These are phyloP conservation scores for Lasiosphaeria hispida DNA, from an alignment of 495 filamentous ascomycete genomes.

Conservation along the genomic window DNA sequence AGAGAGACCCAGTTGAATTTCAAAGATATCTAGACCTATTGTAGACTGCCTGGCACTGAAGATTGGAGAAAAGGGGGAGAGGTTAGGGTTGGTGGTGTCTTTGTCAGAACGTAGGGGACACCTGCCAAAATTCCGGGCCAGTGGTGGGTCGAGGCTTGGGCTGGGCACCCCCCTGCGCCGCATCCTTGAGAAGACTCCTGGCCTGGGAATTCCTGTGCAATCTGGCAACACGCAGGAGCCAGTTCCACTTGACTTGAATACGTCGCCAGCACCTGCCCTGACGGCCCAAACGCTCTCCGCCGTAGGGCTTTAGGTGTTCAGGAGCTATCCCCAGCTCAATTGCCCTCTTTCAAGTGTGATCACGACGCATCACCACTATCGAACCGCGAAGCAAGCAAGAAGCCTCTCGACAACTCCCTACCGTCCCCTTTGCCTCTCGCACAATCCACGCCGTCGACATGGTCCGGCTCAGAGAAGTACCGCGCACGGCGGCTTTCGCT, in stretches of 20 bases:
- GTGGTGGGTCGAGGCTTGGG: slow-evolving; percentile 1
- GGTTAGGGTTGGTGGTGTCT: too few relatives aligned
- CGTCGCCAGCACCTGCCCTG: slow-evolving; percentile 15
- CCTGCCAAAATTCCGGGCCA: neutral
- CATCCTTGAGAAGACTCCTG: slow-evolving; percentile 14
- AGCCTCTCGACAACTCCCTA: slow-evolving; percentile 3
- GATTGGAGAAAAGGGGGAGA: too few relatives aligned
- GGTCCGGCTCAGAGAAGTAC: slow-evolving; percentile 93
- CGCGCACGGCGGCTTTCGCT: slow-evolving; percentile 92
- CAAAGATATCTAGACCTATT: too few relatives aligned
- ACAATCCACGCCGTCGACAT: slow-evolving; percentile 52
- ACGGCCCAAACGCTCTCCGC: slow-evolving; percentile 18
- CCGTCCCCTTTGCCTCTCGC: slow-evolving; percentile 1
- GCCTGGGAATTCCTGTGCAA: slow-evolving; percentile 23
- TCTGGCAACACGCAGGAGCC: slow-evolving; percentile 33
- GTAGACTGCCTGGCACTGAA: too few relatives aligned
- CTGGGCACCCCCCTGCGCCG: neutral
- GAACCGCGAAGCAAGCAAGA: neutral
- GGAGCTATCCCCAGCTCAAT: slow-evolving; percentile 15
- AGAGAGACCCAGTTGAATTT: too few relatives aligned
- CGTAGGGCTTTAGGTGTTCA: slow-evolving; percentile 22
- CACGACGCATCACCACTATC: slow-evolving; percentile 1
- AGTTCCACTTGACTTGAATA: slow-evolving; percentile 19
- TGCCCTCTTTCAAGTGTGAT: slow-evolving; percentile 11
- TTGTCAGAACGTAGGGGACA: too few relatives aligned